Base-by-base conservation (phyloP, 345 rosid genomes). In the Eucalyptus regnans region DNA sequence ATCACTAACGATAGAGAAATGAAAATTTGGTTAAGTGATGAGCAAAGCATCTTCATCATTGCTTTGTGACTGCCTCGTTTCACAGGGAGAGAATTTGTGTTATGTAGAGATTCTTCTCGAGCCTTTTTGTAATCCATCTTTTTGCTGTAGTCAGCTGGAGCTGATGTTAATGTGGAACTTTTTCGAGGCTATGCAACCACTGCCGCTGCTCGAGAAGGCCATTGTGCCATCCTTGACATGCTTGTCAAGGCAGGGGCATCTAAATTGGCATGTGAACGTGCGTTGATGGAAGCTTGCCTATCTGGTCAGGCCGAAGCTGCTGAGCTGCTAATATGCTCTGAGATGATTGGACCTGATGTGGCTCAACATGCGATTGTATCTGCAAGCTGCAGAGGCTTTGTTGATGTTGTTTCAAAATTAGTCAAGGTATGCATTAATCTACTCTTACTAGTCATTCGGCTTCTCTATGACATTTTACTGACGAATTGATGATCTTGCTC, bases 221-320 rank as follows among this genome's bases (percentile, higher is more conserved):
- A 92, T 12, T 86, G 88, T 56, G 86, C 88, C 60, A 89, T 92
- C 87, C 92, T 92, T 14, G 90, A 92, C 37, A 90, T 92, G 90
- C 91, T 92, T 49, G 90, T 92, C 88, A 92, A 92, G 90, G 93
- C 91, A 86, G 93, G 90, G 44, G 92, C 93, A 46, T 92, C 92
- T 29, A 88, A 88, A 66, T 84, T 86, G n/a, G 91, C 93, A 48
- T 91, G 92, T 52, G 91, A 92, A 88, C 87, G 87, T 83, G 92
- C 93, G 11, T 83, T 92, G 62, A 88, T 90, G 85, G 93, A 92
- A 88, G 92, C 92, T 90, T 90, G 91, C 64, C 89, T 89, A 11
- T 91, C 89, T 60, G 93, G 89, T 86, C 91, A 90, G 87, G 90
- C 91, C 4, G 80, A 88, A 86, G 91, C 92, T 66, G 90, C 90